Base-by-base conservation (phyloP, 2,329 filamentous ascomycete species). In the Fusarium lateritium region DNA sequence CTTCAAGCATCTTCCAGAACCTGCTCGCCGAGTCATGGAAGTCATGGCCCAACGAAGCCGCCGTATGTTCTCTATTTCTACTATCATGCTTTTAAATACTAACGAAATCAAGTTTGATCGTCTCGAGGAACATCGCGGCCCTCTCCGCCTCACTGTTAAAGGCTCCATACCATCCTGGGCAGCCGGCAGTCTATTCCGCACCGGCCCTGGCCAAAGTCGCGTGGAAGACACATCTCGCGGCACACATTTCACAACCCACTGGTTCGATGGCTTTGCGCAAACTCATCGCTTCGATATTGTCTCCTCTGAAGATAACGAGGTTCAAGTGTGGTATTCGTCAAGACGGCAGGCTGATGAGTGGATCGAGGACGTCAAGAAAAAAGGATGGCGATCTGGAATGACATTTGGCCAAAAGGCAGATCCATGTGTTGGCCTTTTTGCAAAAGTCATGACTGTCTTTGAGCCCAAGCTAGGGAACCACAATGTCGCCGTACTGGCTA, bases 191-290 rank as follows among this genome's bases (percentile, higher is more conserved):
- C 83, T 96, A 1, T 95, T 91, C 77, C 86, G 93, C 24, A 94
- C 91, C 0, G 93, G 93, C 0, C 92, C 92, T 0, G 91, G 92
- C 2, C 84, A 86, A 28, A 88, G 86, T 76, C 85, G 85, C 38
- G 79, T 94, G 5, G 83, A 89, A n/a, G 76, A 80, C 43, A 89
- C 88, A 1, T 79, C 86, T 4, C 83, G 83, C 5, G 88, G 89
- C n/a, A 86, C 83, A 0, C 89, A 90, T 73, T 82, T 84, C 33
- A 83, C 90, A 14, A 87, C 84, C 2, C 92, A 96, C 77, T 96
- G 93, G 93, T 96, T 96, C 70, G 93, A 96, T 75, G 91, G 91
- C 7, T 89, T 94, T 61, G 86, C 88, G 5, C 87, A 92, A 56
- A 83, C 88, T 2, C 92, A 95, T 79, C 88, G 87, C 28, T 95